Conservation (phyloP, 768 basidiomycete genomes). For the Chlorophyllum brunneum region DNA sequence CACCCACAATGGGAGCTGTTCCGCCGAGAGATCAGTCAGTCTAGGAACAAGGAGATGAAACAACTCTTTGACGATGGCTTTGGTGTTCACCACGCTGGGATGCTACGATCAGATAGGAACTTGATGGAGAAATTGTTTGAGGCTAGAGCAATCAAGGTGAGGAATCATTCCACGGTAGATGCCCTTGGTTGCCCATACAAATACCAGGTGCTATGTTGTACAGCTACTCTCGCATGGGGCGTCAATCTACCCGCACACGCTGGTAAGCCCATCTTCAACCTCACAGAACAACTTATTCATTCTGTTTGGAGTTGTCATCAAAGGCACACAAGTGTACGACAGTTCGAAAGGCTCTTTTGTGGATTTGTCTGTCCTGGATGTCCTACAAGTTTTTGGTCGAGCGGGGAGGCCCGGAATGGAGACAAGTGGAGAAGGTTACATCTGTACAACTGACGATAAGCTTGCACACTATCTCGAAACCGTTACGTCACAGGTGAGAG, state of each 20-base stretch:
- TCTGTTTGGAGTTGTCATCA: slow-evolving; percentile 73
- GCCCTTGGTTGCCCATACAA: not conserved
- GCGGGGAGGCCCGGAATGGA: slow-evolving; percentile 89
- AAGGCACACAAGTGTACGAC: slow-evolving; percentile 97
- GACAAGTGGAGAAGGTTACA: slow-evolving; percentile 92
- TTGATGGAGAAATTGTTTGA: slow-evolving; percentile 95
- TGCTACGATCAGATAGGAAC: slow-evolving; percentile 91
- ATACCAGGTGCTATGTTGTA: slow-evolving; percentile 91
- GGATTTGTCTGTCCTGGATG: slow-evolving; percentile 92
- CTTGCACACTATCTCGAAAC: slow-evolving; percentile 86
- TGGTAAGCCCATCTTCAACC: slow-evolving; percentile 38
- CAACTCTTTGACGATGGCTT: slow-evolving; percentile 88
- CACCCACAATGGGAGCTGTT: slow-evolving; percentile 78
- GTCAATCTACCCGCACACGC: slow-evolving; percentile 99
- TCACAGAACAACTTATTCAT: slow-evolving; percentile 10
- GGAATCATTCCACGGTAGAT: too few relatives aligned
- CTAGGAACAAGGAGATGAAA: slow-evolving; percentile 95
- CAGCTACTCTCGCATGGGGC: slow-evolving; percentile 98
- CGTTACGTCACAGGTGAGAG: slow-evolving; percentile 75
- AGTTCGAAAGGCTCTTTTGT: slow-evolving; percentile 85
- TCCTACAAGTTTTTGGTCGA: slow-evolving; percentile 95
- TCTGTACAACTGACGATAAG: slow-evolving; percentile 93
- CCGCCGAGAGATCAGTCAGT: slow-evolving; percentile 72
- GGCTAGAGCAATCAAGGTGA: slow-evolving; percentile 85
- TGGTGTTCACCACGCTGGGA: slow-evolving; percentile 98